Conservation (phyloP, 495 filamentous ascomycete species). For the Glutinoglossum americanum region DNA sequence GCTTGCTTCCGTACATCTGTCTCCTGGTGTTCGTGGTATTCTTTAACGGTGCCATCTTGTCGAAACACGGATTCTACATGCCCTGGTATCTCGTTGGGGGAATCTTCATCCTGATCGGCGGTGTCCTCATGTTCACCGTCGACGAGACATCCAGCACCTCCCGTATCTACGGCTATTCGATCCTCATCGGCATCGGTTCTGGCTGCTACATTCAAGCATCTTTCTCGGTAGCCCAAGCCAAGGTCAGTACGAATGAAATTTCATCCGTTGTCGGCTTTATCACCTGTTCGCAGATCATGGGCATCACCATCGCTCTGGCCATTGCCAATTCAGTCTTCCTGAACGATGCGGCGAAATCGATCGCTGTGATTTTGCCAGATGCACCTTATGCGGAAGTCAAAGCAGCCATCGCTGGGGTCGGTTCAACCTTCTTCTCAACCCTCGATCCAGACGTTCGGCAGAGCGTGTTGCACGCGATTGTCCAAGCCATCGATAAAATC, state of each 20-base stretch:
- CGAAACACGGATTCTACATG: slow-evolving; percentile 30
- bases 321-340: slow-evolving; percentile 37
- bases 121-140: slow-evolving; percentile 27
- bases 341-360: slow-evolving; percentile 18
- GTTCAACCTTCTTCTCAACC: slow-evolving; percentile 19
- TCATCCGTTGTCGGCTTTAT: slow-evolving; percentile 17
- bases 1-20: slow-evolving; percentile 35
- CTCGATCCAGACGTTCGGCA: slow-evolving; percentile 16
- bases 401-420: slow-evolving; percentile 26
- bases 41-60: slow-evolving; percentile 28
- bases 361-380: slow-evolving; percentile 19
- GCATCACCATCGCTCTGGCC: slow-evolving; percentile 29
- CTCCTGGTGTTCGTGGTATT: slow-evolving; percentile 26
- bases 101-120: slow-evolving; percentile 25
- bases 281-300: slow-evolving; percentile 29
- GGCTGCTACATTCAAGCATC: slow-evolving; percentile 29
- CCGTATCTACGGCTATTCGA: slow-evolving; percentile 31
- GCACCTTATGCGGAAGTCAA: slow-evolving; percentile 18
- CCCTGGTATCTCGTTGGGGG: slow-evolving; percentile 33
- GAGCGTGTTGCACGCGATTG: slow-evolving; percentile 26
- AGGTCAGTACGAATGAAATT: neutral
- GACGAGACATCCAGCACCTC: slow-evolving; percentile 13
- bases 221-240: slow-evolving; percentile 23
- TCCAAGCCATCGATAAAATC: slow-evolving; percentile 26
- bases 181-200: slow-evolving; percentile 29